Evolutionary conservation across 2,329 filamentous ascomycete genomes (phyloP).

Genomic region (Botrytis byssoidea): DNA sequence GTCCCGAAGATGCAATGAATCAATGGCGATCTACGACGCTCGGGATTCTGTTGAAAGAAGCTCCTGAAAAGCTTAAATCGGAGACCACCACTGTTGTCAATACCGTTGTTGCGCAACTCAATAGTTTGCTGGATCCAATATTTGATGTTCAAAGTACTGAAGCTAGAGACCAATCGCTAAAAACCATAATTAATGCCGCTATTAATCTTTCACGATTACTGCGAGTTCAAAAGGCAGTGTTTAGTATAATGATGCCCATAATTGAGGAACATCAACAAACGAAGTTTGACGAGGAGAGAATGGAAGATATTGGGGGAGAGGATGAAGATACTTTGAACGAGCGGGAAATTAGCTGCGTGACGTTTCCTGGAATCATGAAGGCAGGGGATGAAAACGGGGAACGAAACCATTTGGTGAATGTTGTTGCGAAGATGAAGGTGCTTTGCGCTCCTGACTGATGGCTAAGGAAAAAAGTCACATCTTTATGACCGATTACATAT

Average conservation of each 20-base stretch:
- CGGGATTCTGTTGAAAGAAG: constrained; percentile 55
- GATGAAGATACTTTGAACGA: constrained; percentile 54
- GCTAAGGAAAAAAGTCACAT: neutral
- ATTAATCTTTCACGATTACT: constrained; percentile 57
- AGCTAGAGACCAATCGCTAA: constrained; percentile 53
- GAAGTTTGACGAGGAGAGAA: constrained; percentile 56
- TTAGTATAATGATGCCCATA: constrained; percentile 56
- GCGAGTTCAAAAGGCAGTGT: constrained; percentile 57
- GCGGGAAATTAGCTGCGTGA: constrained; percentile 59
- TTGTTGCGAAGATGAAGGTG: constrained; percentile 65
- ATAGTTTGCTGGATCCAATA: constrained; percentile 50
- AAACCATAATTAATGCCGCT: constrained; percentile 51
- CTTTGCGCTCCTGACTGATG: constrained; percentile 47
- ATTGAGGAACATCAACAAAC: constrained; percentile 50
- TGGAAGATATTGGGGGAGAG: constrained; percentile 65
- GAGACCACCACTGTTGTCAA: constrained; percentile 48
- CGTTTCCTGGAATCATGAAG: constrained; percentile 65
- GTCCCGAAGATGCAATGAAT: constrained; percentile 55
- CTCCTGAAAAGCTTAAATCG: constrained; percentile 46
- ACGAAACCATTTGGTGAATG: constrained; percentile 59
- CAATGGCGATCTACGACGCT: constrained; percentile 67
- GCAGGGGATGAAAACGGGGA: constrained; percentile 63
- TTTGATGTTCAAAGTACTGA: constrained; percentile 39
- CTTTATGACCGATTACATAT: neutral
- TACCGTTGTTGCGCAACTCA: constrained; percentile 47